Percentiles rank a stretch among this genome's conserved stretches.
Evolutionary conservation across 2,329 filamentous ascomycete species (phyloP).

Genomic region (Nothomitra cinnamomea): DNA sequence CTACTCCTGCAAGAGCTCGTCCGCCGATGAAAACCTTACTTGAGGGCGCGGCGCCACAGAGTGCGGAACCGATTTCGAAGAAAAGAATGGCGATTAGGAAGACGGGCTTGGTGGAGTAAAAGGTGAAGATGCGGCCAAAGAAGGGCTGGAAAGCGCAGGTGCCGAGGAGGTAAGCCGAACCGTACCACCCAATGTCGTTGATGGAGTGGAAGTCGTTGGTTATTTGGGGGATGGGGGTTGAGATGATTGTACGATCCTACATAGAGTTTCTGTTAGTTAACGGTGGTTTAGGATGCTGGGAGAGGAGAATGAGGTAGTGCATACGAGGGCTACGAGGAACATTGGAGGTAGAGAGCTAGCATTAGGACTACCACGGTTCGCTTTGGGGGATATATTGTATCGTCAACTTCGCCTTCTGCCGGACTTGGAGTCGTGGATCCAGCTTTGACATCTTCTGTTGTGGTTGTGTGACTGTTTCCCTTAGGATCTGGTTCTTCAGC

Average conservation of each 20-base stretch:
- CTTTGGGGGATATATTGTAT: too few relatives aligned
- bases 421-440: too few relatives aligned
- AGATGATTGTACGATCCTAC: constrained; percentile 5
- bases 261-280: too few relatives aligned
- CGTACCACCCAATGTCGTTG: constrained; percentile 6
- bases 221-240: constrained; percentile 4
- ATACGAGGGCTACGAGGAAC: too few relatives aligned
- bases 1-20: constrained; percentile 35
- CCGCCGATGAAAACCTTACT: constrained; percentile 37
- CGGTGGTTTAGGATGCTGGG: too few relatives aligned
- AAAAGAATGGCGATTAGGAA: constrained; percentile 31
- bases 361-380: too few relatives aligned
- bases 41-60: constrained; percentile 33
- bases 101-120: constrained; percentile 34
- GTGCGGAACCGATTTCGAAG: constrained; percentile 30
- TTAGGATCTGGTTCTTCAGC: too few relatives aligned
- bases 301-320: too few relatives aligned
- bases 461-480: too few relatives aligned
- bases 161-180: constrained; percentile 20
- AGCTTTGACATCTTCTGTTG: too few relatives aligned
- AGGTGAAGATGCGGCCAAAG: constrained; percentile 41
- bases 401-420: too few relatives aligned
- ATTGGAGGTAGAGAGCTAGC: too few relatives aligned
- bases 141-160: constrained; percentile 27
- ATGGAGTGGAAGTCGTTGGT: constrained; percentile 3